phyloP scores from a whole-genome alignment of 768 basidiomycete genomes.

The Termitomyces sp. region DNA sequence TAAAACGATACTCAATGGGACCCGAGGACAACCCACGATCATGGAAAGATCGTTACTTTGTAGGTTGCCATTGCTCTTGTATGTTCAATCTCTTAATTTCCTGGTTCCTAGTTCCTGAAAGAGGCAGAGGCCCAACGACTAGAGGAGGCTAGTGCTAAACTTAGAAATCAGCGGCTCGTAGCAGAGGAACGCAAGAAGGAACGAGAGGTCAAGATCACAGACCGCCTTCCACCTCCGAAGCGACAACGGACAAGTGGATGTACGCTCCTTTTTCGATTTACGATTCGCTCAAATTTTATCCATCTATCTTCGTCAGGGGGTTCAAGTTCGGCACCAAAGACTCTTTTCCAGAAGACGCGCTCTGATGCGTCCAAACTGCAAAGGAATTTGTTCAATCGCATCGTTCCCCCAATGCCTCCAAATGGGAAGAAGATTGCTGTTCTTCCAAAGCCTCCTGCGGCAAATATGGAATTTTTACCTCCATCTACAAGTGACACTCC shows the following conservation, averaged over 20 bases:
- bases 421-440: conserved; percentile 43
- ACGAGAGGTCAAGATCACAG: conserved; percentile 73
- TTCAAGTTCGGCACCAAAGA: conserved; percentile 48
- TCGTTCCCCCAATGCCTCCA: conserved; percentile 52
- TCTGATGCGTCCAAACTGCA: conserved; percentile 68
- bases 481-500: conserved; percentile 30
- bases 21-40: conserved; percentile 49
- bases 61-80: conserved; percentile 31
- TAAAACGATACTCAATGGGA: conserved; percentile 43
- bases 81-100: conserved; percentile 14
- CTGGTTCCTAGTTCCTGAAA: conserved; percentile 43
- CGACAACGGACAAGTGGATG: conserved; percentile 52
- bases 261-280: conserved; percentile 32
- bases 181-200: conserved; percentile 76
- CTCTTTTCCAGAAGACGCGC: conserved; percentile 76
- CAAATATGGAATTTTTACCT: conserved; percentile 32
- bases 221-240: conserved; percentile 65
- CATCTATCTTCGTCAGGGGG: conserved; percentile 31
- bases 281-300: conserved; percentile 10
- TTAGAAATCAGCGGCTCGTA: conserved; percentile 66
- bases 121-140: conserved; percentile 62
- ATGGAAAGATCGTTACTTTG: conserved; percentile 72
- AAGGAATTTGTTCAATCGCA: conserved; percentile 56
- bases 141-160: conserved; percentile 58
- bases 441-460: conserved; percentile 34